Conservation (phyloP, 2,329 filamentous ascomycete species). For the Neopestalotiopsis sp. region DNA sequence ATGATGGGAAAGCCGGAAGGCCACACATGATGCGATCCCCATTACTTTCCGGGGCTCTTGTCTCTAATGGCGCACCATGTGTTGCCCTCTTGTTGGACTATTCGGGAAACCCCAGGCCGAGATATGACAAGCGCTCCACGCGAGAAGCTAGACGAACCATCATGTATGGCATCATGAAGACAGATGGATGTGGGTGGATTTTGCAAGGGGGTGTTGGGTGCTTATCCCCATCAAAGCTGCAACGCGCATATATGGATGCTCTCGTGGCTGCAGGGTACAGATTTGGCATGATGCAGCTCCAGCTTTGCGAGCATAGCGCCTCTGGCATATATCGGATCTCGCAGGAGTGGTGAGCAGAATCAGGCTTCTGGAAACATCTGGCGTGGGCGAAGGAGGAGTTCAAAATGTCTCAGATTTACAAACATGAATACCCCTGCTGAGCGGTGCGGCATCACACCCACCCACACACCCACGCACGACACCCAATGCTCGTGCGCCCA, state of each 20-base stretch:
- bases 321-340: not conserved
- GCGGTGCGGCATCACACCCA: not conserved
- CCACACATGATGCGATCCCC: not conserved
- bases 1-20: not conserved
- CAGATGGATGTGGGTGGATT: not conserved
- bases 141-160: not conserved
- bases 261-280: not conserved
- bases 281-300: not conserved
- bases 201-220: not conserved
- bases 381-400: not conserved
- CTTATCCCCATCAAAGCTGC: not conserved
- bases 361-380: not conserved
- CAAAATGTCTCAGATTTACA: slow-evolving; percentile 1
- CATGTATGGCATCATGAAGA: not conserved
- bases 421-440: not conserved
- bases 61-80: not conserved
- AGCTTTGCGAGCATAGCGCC: not conserved
- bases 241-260: not conserved
- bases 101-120: not conserved
- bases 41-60: not conserved
- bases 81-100: not conserved
- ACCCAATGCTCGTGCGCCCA: not conserved
- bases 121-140: not conserved
- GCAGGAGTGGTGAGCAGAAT: not conserved
- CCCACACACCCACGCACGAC: not conserved